Percentiles rank a stretch among this genome's conserved stretches.
Conservation (phyloP, 1,139 yeast genomes). For the Geotrichum cucujoidarum region DNA sequence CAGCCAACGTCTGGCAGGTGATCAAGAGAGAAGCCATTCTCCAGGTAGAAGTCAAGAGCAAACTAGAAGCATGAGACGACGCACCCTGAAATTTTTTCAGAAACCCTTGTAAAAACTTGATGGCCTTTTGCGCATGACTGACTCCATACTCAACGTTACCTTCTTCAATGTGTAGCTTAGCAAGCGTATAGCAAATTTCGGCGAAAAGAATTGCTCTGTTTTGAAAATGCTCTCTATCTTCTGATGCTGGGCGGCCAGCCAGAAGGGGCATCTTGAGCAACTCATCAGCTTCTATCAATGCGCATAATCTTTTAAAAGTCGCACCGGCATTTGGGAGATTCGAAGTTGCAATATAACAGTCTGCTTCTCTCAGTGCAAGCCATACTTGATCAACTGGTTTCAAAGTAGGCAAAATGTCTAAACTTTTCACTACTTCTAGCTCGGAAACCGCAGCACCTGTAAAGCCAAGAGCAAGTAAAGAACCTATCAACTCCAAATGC, state of each 20-base stretch:
- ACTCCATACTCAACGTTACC: slow-evolving; percentile 23
- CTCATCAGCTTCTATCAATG: slow-evolving; percentile 19
- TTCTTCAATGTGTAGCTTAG: slow-evolving; percentile 18
- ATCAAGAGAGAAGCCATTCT: slow-evolving; percentile 22
- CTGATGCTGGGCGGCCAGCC: slow-evolving; percentile 21
- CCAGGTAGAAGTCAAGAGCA: slow-evolving; percentile 18
- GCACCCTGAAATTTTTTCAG: slow-evolving; percentile 20
- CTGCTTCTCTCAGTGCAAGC: slow-evolving; percentile 20
- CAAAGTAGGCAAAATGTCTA: background rate
- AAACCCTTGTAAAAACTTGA: slow-evolving; percentile 24
- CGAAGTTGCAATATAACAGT: slow-evolving; percentile 19
- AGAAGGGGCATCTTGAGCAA: slow-evolving; percentile 16
- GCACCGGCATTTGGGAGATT: slow-evolving; percentile 15
- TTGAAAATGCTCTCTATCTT: slow-evolving; percentile 23
- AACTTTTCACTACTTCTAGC: slow-evolving; percentile 6
- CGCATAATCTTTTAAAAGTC: slow-evolving; percentile 15
- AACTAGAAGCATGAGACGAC: slow-evolving; percentile 11
- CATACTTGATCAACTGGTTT: slow-evolving; percentile 16
- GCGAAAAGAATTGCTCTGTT: slow-evolving; percentile 22
- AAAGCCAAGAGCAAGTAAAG: slow-evolving; percentile 22
- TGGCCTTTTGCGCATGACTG: slow-evolving; percentile 22
- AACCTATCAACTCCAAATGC: slow-evolving; percentile 15
- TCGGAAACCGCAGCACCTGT: slow-evolving; percentile 23
- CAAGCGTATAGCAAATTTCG: slow-evolving; percentile 19
- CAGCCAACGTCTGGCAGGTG: slow-evolving; percentile 23